Base-by-base conservation (phyloP, 192 early-diverging fungal genomes). In the Obelidium mucronatum region DNA sequence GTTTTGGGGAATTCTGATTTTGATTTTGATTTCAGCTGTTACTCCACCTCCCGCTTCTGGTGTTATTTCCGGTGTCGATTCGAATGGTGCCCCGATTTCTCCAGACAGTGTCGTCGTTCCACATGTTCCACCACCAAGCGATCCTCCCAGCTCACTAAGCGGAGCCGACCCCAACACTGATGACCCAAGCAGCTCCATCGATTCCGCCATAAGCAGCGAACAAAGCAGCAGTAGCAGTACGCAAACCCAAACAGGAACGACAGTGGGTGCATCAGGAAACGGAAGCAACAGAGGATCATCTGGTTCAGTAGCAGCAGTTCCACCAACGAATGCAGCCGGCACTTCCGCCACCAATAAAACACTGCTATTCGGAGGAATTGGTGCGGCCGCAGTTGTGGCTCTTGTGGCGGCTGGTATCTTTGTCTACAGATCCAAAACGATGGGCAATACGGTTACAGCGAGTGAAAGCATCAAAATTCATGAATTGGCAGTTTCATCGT, bases 91-190 rank as follows among this genome's bases (percentile, higher is more conserved):
- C 48, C 48, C 48, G 22, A 51, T 51, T 22, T 13, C 8, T 22
- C 48, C 48, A 26, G 19, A 31, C n/a, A n/a, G n/a, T 39, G 63
- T 39, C 63, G 31, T 40, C 63, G 40, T 30, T 35, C 63, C 63
- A 40, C 34, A 31, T 37, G 17, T 30, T 13, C 19, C 56, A 26
- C 63, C 63, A 2, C 17, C 63, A 0, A 22, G 11, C 48, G 8
- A 8, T 51, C 48, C 48, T 13, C 48, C 48, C 48, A 51, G 48
- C 22, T 51, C 48, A 8, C 48, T 51, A 8, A 51, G 48, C 48
- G 22, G 22, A 13, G 48, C 11, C 22, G 48, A 22, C n/a, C n/a
- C n/a, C n/a, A n/a, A n/a, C n/a, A n/a, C n/a, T n/a, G n/a, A n/a
- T n/a, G n/a, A n/a, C n/a, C n/a, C n/a, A n/a, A n/a, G n/a, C n/a